These are phyloP conservation scores for Pyrenophora seminiperda DNA, from an alignment of 2,329 filamentous ascomycete species.

Conservation along the genomic window DNA sequence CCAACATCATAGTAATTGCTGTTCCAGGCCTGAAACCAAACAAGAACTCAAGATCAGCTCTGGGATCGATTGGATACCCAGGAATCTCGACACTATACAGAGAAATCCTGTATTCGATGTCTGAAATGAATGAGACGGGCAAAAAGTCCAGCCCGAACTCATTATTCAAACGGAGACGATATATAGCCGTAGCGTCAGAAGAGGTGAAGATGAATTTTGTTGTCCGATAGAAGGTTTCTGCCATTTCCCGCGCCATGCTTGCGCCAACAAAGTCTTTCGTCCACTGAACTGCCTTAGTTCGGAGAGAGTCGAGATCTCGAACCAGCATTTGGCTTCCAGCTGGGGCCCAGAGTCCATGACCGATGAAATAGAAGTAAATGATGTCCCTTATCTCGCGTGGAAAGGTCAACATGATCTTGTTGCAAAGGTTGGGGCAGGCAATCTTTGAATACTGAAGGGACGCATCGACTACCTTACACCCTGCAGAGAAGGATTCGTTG, in stretches of 20 bases:
- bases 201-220: slow-evolving; percentile 5
- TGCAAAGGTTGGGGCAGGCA: neutral
- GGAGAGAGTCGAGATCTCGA: too few species aligned
- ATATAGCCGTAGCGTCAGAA: too few species aligned
- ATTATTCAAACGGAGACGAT: neutral
- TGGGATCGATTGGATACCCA: too few species aligned
- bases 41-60: neutral
- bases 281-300: too few species aligned
- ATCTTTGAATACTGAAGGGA: neutral
- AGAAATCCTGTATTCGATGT: too few species aligned
- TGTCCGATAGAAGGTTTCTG: slow-evolving; percentile 14
- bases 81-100: too few species aligned
- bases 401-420: neutral
- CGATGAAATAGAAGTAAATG: slow-evolving; percentile 5
- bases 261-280: slow-evolving; percentile 3
- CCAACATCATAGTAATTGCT: neutral
- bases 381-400: slow-evolving; percentile 10
- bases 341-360: too few species aligned
- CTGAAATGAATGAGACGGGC: neutral
- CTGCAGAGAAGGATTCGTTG: too few species aligned
- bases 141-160: neutral
- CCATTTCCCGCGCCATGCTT: slow-evolving; percentile 1
- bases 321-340: too few species aligned
- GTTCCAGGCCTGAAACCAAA: slow-evolving; percentile 7
- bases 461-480: too few species aligned